These are phyloP conservation scores for Stephanodiscus triporus DNA, from an alignment of 108 stramenopile genomes.

Conservation along the genomic window DNA sequence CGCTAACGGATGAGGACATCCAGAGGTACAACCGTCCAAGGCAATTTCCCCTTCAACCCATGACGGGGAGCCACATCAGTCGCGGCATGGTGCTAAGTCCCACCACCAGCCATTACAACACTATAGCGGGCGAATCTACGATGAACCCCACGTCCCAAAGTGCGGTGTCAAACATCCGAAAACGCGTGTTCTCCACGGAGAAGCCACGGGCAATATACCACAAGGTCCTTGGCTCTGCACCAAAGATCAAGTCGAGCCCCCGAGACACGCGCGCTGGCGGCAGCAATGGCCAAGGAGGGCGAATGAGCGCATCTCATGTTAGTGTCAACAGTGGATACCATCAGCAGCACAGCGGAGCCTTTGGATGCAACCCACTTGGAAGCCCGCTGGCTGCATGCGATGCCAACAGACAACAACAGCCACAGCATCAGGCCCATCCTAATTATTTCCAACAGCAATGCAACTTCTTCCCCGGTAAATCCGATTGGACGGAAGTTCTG, in stretches of 20 bases:
- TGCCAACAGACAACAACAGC: slow-evolving; percentile 22
- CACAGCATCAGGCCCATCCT: slow-evolving; percentile 19
- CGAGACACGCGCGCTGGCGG: slow-evolving; percentile 59
- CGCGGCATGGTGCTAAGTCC: not conserved
- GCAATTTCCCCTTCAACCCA: slow-evolving; percentile 16
- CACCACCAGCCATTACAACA: not conserved
- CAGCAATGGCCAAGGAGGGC: not conserved
- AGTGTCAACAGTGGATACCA: not conserved
- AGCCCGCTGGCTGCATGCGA: not conserved
- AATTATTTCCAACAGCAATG: slow-evolving; percentile 39
- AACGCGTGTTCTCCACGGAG: slow-evolving; percentile 45
- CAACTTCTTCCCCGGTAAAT: slow-evolving; percentile 46
- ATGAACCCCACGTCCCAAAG: not conserved
- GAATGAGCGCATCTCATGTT: not conserved
- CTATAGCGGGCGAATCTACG: not conserved
- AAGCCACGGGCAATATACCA: slow-evolving; percentile 40
- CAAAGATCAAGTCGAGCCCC: slow-evolving; percentile 75
- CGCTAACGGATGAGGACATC: slow-evolving; percentile 61
- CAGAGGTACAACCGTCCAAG: slow-evolving; percentile 63
- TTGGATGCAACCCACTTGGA: slow-evolving; percentile 11
- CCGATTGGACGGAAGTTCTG: slow-evolving; percentile 75
- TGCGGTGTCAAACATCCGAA: slow-evolving; percentile 39
- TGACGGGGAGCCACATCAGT: not conserved
- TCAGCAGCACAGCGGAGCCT: not conserved
- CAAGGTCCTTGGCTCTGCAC: slow-evolving; percentile 54